These are phyloP conservation scores for Gilbertella persicaria DNA, from an alignment of 371 early-diverging fungal species.

Conservation along the genomic window DNA sequence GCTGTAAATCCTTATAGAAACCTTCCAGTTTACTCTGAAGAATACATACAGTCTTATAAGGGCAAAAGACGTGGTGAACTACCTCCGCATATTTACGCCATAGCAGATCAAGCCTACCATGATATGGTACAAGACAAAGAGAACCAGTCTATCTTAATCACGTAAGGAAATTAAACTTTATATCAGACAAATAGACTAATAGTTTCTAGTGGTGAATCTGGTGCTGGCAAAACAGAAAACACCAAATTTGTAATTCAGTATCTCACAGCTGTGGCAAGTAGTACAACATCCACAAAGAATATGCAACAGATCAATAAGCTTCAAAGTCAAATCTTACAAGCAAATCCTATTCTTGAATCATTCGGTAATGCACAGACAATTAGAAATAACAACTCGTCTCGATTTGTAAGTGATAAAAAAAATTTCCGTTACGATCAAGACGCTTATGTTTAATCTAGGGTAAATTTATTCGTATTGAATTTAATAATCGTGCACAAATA, in stretches of 20 bases:
- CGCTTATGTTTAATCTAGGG: constrained; percentile 61
- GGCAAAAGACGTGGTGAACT: constrained; percentile 87
- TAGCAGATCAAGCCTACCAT: constrained; percentile 94
- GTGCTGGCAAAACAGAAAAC: constrained; percentile 99
- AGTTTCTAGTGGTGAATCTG: constrained; percentile 93
- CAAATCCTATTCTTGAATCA: constrained; percentile 98
- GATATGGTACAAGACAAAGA: constrained; percentile 93
- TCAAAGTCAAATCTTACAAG: constrained; percentile 93
- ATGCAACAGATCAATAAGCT: constrained; percentile 48
- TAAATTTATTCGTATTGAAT: constrained; percentile 99
- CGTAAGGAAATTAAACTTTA: constrained; percentile 55
- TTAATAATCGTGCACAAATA: constrained; percentile 87
- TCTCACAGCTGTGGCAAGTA: constrained; percentile 87
- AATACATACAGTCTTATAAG: constrained; percentile 77
- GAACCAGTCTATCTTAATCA: constrained; percentile 99
- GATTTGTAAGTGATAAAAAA: constrained; percentile 83
- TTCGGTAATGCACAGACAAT: constrained; percentile 99
- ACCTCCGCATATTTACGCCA: constrained; percentile 97
- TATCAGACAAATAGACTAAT: neutral
- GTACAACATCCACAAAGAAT: constrained; percentile 29
- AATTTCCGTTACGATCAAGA: neutral
- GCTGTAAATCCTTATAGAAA: constrained; percentile 98
- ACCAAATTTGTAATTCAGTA: constrained; percentile 99
- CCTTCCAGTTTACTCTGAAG: constrained; percentile 91
- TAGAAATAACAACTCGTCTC: constrained; percentile 99